Base-by-base conservation (phyloP, 495 filamentous ascomycete species). In the Collariella sp. region DNA sequence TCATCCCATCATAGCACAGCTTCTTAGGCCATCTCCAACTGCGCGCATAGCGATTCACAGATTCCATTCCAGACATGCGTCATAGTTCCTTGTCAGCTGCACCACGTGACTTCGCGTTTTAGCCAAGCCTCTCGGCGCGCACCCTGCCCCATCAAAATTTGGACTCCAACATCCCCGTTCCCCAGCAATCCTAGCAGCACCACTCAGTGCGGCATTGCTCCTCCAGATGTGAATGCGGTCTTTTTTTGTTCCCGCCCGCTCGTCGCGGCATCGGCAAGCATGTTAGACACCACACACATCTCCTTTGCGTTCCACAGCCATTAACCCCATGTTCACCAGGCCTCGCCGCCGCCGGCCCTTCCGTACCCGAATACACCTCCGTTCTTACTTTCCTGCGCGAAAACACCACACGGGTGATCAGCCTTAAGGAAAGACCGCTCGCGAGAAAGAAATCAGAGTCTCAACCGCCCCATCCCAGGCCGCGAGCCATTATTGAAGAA, bases 241-340 rank as follows among this genome's bases (percentile, higher is more conserved):
- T 54, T 68, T 77, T 73, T 73, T 74, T 53, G 62, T 74, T 58
- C 69, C 65, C 61, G 62, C 64, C 70, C 55, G 68, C 70, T 56
- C 77, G 69, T 58, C 76, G 68, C 62, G 67, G 62, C 84, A 88
- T 71, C 78, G 83, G 31, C 71, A 69, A 75, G 83, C 84, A 69
- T 86, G 84, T 87, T 68, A 66, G 79, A n/a, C 35, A 43, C 1
- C 31, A n/a, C 19, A 4, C 26, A 9, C 26, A 31, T 31, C 26
- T 9, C 26, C 26, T 9, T 9, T 5, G 4, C 9, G 26, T 9
- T 5, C 26, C 26, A 31, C 26, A 4, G 4, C 26, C 4, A 31
- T 31, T 31, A 9, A 31, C 26, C 26, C 4, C 4, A 31, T 16
- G 2, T 19, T 5, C 10, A 7, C 11, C 57, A 89, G 86, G 84